These are phyloP conservation scores for Amanita phalloides DNA, from an alignment of 768 basidiomycete genomes.

Conservation along the genomic window DNA sequence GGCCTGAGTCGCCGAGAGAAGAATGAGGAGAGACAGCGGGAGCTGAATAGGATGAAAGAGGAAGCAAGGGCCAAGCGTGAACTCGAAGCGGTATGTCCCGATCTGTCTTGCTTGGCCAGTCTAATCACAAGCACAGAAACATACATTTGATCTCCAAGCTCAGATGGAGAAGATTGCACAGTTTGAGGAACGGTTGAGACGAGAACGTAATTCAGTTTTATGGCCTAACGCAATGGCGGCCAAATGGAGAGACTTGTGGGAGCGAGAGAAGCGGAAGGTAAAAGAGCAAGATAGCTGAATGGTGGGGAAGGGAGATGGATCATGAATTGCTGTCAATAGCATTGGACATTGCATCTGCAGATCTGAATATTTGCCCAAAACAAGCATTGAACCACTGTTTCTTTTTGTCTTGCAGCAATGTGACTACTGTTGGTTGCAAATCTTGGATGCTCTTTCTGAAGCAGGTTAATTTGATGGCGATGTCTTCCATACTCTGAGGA, in stretches of 20 bases:
- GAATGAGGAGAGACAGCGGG: constrained; percentile 61
- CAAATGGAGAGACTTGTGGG: constrained; percentile 45
- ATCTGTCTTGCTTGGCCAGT: background rate
- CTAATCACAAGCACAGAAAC: constrained; percentile 21
- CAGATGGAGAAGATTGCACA: constrained; percentile 50
- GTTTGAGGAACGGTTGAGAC: constrained; percentile 48
- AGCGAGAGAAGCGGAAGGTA: constrained; percentile 25
- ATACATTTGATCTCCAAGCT: constrained; percentile 44
- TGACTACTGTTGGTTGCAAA: constrained; percentile 21
- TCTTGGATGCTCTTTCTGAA: constrained; percentile 25
- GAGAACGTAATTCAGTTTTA: constrained; percentile 39
- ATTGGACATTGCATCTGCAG: constrained; percentile 13
- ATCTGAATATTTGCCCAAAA: constrained; percentile 48
- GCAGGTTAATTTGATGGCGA: constrained; percentile 27
- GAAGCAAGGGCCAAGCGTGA: constrained; percentile 50
- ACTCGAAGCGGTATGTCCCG: constrained; percentile 40
- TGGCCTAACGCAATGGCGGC: constrained; percentile 53
- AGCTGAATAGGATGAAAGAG: constrained; percentile 59
- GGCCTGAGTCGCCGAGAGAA: constrained; percentile 35
- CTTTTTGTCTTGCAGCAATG: constrained; percentile 16
- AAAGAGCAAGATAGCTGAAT: constrained; percentile 20
- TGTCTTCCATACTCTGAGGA: constrained; percentile 40
- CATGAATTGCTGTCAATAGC: background rate
- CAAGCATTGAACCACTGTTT: constrained; percentile 56
- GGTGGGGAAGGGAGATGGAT: constrained; percentile 22